Evolutionary conservation across 2,329 filamentous ascomycete genomes (phyloP).

Genomic region (Nemania sp.): DNA sequence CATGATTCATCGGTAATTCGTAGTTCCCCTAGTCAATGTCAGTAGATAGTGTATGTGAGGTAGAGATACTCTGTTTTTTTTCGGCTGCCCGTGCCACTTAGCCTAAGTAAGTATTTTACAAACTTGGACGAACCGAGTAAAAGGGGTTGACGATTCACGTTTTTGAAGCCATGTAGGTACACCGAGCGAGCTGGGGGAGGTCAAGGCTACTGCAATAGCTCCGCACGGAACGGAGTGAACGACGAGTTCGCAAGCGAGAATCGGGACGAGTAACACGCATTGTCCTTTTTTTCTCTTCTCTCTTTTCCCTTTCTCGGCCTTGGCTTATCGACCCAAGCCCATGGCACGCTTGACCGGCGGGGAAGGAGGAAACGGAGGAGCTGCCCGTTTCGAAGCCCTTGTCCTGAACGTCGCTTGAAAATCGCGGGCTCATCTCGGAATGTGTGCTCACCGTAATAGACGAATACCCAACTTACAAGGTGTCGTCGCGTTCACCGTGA

Average conservation of each 20-base stretch:
- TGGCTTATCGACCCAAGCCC: conserved; percentile 30
- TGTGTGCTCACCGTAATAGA: conserved; percentile 15
- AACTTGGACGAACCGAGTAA: neutral
- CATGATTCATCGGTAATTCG: conserved; percentile 6
- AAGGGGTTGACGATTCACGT: neutral
- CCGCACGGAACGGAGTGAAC: conserved; percentile 20
- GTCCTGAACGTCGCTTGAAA: conserved; percentile 13
- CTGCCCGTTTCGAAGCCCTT: conserved; percentile 32
- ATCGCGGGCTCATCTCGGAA: conserved; percentile 20
- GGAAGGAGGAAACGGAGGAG: conserved; percentile 26
- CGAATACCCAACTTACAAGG: conserved; percentile 15
- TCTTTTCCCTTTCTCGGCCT: conserved; percentile 13
- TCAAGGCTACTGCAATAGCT: conserved; percentile 3
- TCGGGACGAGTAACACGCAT: conserved; percentile 6
- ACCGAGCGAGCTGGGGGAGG: neutral
- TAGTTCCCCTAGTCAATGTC: neutral
- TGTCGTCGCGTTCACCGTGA: conserved; percentile 19
- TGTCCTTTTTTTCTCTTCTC: neutral
- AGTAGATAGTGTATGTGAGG: neutral
- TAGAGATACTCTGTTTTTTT: neutral
- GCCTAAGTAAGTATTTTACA: conserved; percentile 4
- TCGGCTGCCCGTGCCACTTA: neutral
- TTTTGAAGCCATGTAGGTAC: neutral
- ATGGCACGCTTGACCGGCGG: conserved; percentile 31
- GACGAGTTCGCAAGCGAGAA: conserved; percentile 3